Evolutionary conservation across 148 eudicot species (phyloP).

Genomic region (Suaeda aralocaspica): DNA sequence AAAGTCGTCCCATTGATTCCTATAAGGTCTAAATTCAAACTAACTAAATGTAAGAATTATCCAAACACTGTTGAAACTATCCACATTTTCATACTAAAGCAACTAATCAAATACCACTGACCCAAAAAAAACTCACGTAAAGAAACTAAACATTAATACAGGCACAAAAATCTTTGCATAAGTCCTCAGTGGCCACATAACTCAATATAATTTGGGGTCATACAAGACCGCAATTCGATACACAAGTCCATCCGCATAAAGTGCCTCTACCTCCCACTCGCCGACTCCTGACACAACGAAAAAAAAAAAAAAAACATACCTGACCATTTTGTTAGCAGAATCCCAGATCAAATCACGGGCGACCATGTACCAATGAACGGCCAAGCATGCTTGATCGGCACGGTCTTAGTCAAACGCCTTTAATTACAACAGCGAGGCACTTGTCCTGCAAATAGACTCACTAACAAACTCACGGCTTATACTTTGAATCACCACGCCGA

Average conservation of each 20-base stretch:
- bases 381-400: slow-evolving; percentile 98
- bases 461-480: slow-evolving; percentile 45
- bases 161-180: too few species aligned
- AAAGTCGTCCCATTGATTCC: too few species aligned
- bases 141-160: too few species aligned
- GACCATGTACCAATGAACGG: slow-evolving; percentile 70
- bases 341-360: slow-evolving; percentile 88
- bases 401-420: slow-evolving; percentile 68
- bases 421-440: slow-evolving; percentile 77
- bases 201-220: too few species aligned
- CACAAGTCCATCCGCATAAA: too few species aligned
- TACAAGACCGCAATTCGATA: too few species aligned
- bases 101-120: not conserved
- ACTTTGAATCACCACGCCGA: slow-evolving; percentile 45
- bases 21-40: too few species aligned
- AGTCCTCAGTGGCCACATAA: too few species aligned
- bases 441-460: slow-evolving; percentile 56
- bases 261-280: too few species aligned
- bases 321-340: slow-evolving; percentile 95
- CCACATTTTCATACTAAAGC: not conserved
- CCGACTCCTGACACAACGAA: too few species aligned
- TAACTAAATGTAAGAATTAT: too few species aligned
- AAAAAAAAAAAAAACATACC: slow-evolving; percentile 43
- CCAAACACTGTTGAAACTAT: not conserved
- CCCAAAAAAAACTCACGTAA: too few species aligned